These are phyloP conservation scores for Andalucia godoyi DNA, from an alignment of 78 protist genomes.

Conservation along the genomic window DNA sequence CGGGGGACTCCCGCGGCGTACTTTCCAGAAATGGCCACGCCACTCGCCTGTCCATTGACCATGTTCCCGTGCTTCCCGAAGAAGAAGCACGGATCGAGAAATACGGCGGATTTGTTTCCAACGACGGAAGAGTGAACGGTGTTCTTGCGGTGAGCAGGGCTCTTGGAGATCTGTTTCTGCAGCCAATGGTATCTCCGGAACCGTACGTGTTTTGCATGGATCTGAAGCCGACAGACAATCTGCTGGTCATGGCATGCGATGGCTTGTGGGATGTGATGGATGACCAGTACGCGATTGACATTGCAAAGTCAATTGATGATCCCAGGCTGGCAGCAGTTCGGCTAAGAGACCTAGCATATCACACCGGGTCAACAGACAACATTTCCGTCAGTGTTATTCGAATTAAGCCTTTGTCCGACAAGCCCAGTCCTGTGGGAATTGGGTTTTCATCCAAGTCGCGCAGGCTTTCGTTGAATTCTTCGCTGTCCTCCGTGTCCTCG, in stretches of 20 bases:
- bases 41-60: slow-evolving; percentile 37
- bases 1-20: slow-evolving; percentile 64
- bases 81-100: slow-evolving; percentile 38
- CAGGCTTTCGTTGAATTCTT: no score
- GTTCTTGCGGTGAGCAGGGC: slow-evolving; percentile 48
- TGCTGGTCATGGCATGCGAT: slow-evolving; percentile 61
- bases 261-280: slow-evolving; percentile 63
- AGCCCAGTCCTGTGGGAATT: background rate
- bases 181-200: slow-evolving; percentile 34
- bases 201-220: slow-evolving; percentile 42
- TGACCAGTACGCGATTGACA: slow-evolving; percentile 52
- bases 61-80: slow-evolving; percentile 40
- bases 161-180: slow-evolving; percentile 48
- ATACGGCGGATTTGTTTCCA: slow-evolving; percentile 43
- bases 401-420: background rate
- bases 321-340: slow-evolving; percentile 51
- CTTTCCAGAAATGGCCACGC: slow-evolving; percentile 39
- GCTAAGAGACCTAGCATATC: slow-evolving; percentile 52
- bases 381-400: slow-evolving; percentile 21
- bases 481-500: no score
- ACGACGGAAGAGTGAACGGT: slow-evolving; percentile 41
- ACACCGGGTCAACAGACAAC: slow-evolving; percentile 56
- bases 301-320: slow-evolving; percentile 26
- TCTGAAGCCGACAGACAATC: slow-evolving; percentile 31
- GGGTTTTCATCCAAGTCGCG: no score